Percentiles rank a stretch among this genome's conserved stretches.
Evolutionary conservation across 1,284 basidiomycete species (phyloP).

Genomic region (Volvariella surrecta): DNA sequence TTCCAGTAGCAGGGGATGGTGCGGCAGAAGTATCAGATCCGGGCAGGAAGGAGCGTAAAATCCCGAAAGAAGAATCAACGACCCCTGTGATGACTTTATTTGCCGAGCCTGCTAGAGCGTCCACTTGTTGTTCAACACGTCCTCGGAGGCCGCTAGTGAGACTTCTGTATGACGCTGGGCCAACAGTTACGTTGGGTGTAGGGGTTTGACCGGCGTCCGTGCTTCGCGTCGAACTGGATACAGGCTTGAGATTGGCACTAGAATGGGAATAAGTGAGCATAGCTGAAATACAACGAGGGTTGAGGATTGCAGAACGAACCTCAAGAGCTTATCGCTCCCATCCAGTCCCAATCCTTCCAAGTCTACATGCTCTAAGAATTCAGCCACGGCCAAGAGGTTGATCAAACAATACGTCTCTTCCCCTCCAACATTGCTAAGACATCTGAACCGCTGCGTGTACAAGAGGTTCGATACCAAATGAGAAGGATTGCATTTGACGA

Average conservation of each 20-base stretch:
- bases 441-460: constrained; percentile 81
- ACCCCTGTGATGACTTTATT: constrained; percentile 83
- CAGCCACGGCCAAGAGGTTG: constrained; percentile 89
- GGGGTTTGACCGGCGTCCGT: constrained; percentile 20
- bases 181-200: constrained; percentile 11
- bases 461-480: constrained; percentile 81
- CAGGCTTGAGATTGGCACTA: constrained; percentile 62
- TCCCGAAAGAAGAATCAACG: constrained; percentile 80
- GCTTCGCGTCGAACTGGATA: constrained; percentile 44
- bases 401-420: constrained; percentile 90
- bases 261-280: too few species aligned
- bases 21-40: constrained; percentile 7
- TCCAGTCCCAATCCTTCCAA: constrained; percentile 74
- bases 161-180: too few species aligned
- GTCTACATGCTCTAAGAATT: constrained; percentile 91
- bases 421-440: constrained; percentile 50
- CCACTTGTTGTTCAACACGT: constrained; percentile 75
- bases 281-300: too few species aligned
- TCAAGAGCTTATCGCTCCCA: constrained; percentile 33
- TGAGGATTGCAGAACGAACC: too few species aligned
- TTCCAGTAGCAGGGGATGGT: constrained; percentile 6
- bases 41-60: constrained; percentile 59
- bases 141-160: constrained; percentile 47
- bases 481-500: constrained; percentile 84
- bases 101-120: constrained; percentile 74